Evolutionary conservation across 148 eudicot genomes (phyloP), one percentile per base, ranked within the genome.

Genomic region (Fagopyrum esculentum): DNA sequence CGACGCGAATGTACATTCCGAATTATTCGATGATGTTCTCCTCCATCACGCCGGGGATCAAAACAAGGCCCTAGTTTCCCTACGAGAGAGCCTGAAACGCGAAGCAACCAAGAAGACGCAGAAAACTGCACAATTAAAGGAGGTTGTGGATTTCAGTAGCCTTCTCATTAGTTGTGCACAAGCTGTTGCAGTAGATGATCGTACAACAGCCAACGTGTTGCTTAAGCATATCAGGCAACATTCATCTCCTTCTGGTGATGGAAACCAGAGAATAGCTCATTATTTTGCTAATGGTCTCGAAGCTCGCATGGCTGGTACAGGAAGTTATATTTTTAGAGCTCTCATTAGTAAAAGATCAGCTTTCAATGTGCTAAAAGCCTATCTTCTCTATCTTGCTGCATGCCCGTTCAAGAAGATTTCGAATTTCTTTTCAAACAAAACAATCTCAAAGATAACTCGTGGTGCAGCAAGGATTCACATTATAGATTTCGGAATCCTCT

Each of bases 241-340:
- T 73, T 89, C 90, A 45, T 85, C 88, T 63, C 82, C 90, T 3
- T 80, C 64, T 48, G 93, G 93, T 54, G 93, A 89, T 69, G 90
- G 93, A 4, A 84, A 78, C 54, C 89, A 89, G 79, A 83, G 93
- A 75, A 49, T 89, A 76, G 85, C 93, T 29, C 87, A 85, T 79
- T 86, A 82, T 63, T 74, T 87, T 74, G 93, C 89, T 10, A 83
- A 85, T 75, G 93, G 88, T 8, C 89, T 89, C 17, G 89, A 87
- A 80, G 93, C 90, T 6, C 93, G 93, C 44, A 69, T 89, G 77
- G 85, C 89, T 13, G 93, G 93, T 4, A 87, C 86, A 0, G 93
- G 93, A 15, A 84, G 85, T 75, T 86, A 86, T 79, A 87, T 89
- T 48, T 82, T 86, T 47, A 85, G 82, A 74, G 81, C 80, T 19